phyloP scores from a whole-genome alignment of 345 rosid species.

The Noccaea bulbosa region DNA sequence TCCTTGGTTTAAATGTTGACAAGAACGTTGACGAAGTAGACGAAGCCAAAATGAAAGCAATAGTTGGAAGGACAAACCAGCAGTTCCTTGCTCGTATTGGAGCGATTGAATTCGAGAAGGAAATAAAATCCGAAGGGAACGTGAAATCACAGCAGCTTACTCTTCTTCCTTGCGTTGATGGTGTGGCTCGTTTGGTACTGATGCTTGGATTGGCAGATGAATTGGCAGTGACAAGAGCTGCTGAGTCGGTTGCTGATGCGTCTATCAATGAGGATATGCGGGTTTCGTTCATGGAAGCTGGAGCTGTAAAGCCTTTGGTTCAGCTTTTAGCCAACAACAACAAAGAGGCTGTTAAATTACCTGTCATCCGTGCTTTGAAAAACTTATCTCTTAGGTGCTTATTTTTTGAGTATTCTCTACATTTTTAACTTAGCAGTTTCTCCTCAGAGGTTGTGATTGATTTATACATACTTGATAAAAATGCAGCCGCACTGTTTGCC shows the following conservation, averaged over 20 bases:
- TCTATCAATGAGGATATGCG: conserved; percentile 80
- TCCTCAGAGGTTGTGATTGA: conserved; percentile 13
- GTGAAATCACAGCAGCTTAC: conserved; percentile 50
- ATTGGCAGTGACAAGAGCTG: conserved; percentile 69
- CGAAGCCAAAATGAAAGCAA: conserved; percentile 74
- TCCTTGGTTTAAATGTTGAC: conserved; percentile 66
- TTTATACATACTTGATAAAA: neutral
- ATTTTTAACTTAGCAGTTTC: neutral
- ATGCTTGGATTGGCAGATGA: conserved; percentile 84
- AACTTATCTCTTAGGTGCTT: conserved; percentile 73
- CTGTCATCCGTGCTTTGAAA: conserved; percentile 68
- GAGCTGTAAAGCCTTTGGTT: conserved; percentile 73
- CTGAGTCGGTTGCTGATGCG: conserved; percentile 75
- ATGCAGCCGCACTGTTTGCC: conserved; percentile 69
- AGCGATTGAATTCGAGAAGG: conserved; percentile 71
- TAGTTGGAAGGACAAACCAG: conserved; percentile 73
- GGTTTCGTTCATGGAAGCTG: conserved; percentile 82
- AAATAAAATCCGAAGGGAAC: conserved; percentile 49
- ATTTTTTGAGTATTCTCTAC: neutral
- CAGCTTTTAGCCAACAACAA: conserved; percentile 66
- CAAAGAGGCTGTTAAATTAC: conserved; percentile 50
- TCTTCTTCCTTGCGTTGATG: conserved; percentile 76
- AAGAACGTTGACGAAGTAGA: conserved; percentile 50
- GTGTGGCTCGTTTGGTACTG: conserved; percentile 86
- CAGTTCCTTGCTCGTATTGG: conserved; percentile 87